These are phyloP conservation scores for Colletotrichum higginsianum DNA, from an alignment of 2,329 filamentous ascomycete species.

Conservation along the genomic window DNA sequence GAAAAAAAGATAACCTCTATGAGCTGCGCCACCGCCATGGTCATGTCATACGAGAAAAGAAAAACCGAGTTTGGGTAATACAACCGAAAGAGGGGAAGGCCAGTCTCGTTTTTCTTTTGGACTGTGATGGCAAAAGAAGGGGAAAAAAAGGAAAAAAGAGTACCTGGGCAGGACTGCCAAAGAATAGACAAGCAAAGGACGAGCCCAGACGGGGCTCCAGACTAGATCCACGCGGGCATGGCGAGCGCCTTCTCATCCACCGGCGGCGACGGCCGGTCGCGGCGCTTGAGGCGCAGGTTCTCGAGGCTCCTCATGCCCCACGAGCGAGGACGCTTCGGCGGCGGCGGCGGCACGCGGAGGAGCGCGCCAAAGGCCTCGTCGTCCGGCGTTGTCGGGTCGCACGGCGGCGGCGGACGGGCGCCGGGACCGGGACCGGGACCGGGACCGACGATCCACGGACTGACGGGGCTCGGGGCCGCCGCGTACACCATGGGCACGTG, in stretches of 20 bases:
- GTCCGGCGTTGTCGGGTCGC: neutral
- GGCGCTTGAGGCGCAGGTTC: conserved; percentile 45
- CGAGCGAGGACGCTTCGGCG: conserved; percentile 41
- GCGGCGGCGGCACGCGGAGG: conserved; percentile 32
- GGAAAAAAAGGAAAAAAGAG: neutral
- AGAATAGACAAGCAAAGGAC: neutral
- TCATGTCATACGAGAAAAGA: conserved; percentile 6
- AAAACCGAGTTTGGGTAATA: neutral
- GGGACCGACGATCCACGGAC: conserved; percentile 7
- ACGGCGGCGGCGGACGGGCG: neutral
- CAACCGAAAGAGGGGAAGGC: neutral
- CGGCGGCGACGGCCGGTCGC: conserved; percentile 10
- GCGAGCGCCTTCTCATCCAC: conserved; percentile 1
- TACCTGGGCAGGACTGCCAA: neutral
- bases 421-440: neutral
- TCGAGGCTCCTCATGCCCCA: conserved; percentile 44
- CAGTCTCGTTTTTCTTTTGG: too few relatives aligned
- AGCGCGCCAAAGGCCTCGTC: conserved; percentile 11
- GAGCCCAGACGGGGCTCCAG: too few relatives aligned
- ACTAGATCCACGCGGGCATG: conserved; percentile 26
- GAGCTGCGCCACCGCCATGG: conserved; percentile 16
- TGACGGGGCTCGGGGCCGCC: neutral
- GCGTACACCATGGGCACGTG: neutral
- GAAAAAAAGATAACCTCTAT: neutral
- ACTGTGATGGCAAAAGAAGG: neutral